phyloP scores from a whole-genome alignment of 2,329 filamentous ascomycete genomes.

The Aspergillus sp. region DNA sequence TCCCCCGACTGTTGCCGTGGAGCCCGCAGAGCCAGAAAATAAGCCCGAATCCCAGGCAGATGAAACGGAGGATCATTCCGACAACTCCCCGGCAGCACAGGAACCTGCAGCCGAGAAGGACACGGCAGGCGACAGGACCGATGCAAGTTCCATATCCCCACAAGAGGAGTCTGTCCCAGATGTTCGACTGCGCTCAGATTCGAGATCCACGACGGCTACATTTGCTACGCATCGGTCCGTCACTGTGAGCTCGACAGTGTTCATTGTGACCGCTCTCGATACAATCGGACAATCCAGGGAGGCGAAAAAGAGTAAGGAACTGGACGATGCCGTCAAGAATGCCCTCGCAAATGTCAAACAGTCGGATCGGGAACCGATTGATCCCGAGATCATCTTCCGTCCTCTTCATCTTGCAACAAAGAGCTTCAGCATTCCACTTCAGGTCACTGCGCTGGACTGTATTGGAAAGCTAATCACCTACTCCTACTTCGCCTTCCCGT shows the following conservation, averaged over 20 bases:
- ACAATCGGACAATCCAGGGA: constrained; percentile 89
- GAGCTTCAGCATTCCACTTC: constrained; percentile 77
- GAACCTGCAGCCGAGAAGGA: constrained; percentile 12
- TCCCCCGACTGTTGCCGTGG: constrained; percentile 23
- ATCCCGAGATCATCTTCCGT: constrained; percentile 87
- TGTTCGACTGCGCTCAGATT: constrained; percentile 55
- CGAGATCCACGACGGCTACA: constrained; percentile 56
- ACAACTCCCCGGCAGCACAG: constrained; percentile 13
- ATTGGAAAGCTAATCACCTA: constrained; percentile 99
- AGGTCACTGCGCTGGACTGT: constrained; percentile 89
- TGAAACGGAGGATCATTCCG: constrained; percentile 13
- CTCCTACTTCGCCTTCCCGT: constrained; percentile 86
- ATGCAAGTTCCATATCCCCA: constrained; percentile 14
- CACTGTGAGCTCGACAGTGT: constrained; percentile 89
- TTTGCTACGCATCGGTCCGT: constrained; percentile 53
- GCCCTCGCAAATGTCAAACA: constrained; percentile 85
- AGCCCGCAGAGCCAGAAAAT: constrained; percentile 21
- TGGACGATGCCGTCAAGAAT: constrained; percentile 76
- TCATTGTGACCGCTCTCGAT: constrained; percentile 90
- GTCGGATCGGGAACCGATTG: constrained; percentile 74
- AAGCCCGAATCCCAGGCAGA: constrained; percentile 18
- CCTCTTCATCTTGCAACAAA: constrained; percentile 88
- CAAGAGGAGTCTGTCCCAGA: constrained; percentile 25
- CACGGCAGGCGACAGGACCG: constrained; percentile 14
- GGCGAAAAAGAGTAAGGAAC: constrained; percentile 78